Evolutionary conservation across 2,329 filamentous ascomycete species (phyloP).

Genomic region (Cordyceps tenuipes): DNA sequence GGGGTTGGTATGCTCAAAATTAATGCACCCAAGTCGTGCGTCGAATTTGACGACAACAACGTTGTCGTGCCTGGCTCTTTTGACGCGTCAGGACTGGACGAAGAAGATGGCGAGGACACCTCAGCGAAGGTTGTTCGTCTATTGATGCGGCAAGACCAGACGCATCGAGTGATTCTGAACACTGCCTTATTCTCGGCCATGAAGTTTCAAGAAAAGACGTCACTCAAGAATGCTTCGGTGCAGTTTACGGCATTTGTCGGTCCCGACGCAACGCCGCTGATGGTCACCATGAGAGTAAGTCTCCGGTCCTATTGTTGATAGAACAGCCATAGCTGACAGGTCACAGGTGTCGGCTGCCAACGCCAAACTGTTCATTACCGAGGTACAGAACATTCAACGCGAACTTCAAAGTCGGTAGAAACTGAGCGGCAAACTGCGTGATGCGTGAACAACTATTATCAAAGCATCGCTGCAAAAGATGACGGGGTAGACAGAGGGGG

Average conservation of each 20-base stretch:
- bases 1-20: conserved; percentile 78
- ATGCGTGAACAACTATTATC: background rate
- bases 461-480: background rate
- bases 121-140: conserved; percentile 53
- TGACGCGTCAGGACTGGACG: conserved; percentile 44
- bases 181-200: conserved; percentile 70
- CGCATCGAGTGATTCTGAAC: conserved; percentile 79
- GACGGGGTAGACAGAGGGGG: background rate
- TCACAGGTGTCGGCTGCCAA: conserved; percentile 45
- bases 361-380: conserved; percentile 43
- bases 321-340: conserved; percentile 5
- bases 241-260: conserved; percentile 57
- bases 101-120: conserved; percentile 28
- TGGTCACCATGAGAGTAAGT: conserved; percentile 53
- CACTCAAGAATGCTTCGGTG: conserved; percentile 62
- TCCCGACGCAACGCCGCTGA: conserved; percentile 44
- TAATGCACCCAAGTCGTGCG: conserved; percentile 57
- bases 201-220: conserved; percentile 69
- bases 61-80: conserved; percentile 44
- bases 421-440: background rate
- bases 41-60: conserved; percentile 46
- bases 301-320: background rate
- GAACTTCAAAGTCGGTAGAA: conserved; percentile 36
- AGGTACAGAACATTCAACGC: conserved; percentile 41
- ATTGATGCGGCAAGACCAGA: conserved; percentile 86